phyloP scores from a whole-genome alignment of 257 asterid species.

The Gardenia jasminoides region DNA sequence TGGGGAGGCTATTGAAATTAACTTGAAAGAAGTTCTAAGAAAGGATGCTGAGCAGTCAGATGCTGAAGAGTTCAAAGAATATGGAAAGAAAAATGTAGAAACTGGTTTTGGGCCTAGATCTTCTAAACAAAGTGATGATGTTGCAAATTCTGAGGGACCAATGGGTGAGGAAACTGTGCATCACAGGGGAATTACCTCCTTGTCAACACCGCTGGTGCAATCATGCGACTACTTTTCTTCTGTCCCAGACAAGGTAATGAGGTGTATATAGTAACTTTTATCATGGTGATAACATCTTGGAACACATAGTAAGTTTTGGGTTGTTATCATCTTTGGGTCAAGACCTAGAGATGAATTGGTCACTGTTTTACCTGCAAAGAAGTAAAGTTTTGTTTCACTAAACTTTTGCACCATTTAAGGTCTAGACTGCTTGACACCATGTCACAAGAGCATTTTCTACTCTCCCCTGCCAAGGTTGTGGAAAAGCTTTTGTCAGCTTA shows the following conservation, averaged over 20 bases:
- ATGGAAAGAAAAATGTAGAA: constrained; percentile 38
- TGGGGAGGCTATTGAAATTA: constrained; percentile 26
- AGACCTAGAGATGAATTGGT: not conserved
- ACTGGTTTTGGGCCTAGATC: constrained; percentile 26
- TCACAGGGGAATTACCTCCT: constrained; percentile 39
- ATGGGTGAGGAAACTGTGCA: constrained; percentile 44
- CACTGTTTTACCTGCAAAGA: not conserved
- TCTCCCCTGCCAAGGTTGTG: not conserved
- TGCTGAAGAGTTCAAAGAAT: constrained; percentile 32
- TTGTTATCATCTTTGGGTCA: not conserved
- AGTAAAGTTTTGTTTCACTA: not conserved
- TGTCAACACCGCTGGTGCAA: constrained; percentile 52
- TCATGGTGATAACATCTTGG: not conserved
- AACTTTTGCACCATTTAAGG: not conserved
- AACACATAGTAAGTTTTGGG: not conserved
- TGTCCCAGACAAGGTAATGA: constrained; percentile 28
- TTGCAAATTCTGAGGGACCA: constrained; percentile 41
- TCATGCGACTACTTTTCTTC: constrained; percentile 53
- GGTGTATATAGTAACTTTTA: not conserved
- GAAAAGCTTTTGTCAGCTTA: not conserved
- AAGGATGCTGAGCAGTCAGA: constrained; percentile 38
- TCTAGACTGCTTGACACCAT: not conserved
- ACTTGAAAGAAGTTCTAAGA: constrained; percentile 31
- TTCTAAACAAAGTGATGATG: constrained; percentile 37
- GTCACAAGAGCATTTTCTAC: constrained; percentile 4